Percentiles rank a stretch among this genome's conserved stretches.
These are phyloP conservation scores for Flagelloscypha sp. DNA, from an alignment of 768 basidiomycete genomes.

Conservation along the genomic window DNA sequence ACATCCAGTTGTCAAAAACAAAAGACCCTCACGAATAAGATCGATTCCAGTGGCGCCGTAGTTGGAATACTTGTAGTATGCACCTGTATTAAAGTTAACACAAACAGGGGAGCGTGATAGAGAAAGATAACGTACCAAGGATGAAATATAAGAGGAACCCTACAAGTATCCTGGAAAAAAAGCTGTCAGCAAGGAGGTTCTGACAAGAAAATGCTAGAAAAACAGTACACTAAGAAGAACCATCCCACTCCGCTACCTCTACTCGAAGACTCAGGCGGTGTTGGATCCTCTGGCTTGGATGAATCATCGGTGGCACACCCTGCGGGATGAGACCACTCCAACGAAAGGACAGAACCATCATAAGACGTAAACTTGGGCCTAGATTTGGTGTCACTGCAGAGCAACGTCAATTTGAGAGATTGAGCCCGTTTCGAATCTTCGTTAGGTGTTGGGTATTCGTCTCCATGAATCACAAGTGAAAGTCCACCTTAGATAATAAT, in stretches of 20 bases:
- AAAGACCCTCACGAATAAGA: constrained; percentile 67
- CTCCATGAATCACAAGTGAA: constrained; percentile 48
- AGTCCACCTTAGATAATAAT: constrained; percentile 49
- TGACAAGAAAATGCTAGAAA: constrained; percentile 7
- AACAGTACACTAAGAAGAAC: constrained; percentile 76
- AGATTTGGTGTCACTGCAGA: constrained; percentile 39
- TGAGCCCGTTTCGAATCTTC: constrained; percentile 41
- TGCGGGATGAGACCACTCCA: constrained; percentile 57
- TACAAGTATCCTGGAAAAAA: background rate
- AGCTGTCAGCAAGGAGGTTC: background rate
- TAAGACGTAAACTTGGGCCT: constrained; percentile 53
- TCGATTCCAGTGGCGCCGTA: constrained; percentile 81
- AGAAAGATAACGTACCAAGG: no score
- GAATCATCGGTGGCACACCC: constrained; percentile 39
- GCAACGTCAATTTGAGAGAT: constrained; percentile 49
- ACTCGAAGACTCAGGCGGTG: constrained; percentile 26
- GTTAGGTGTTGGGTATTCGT: constrained; percentile 47
- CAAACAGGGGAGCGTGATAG: constrained; percentile 46
- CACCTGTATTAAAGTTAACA: constrained; percentile 75
- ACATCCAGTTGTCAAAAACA: constrained; percentile 7
- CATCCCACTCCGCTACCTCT: constrained; percentile 77
- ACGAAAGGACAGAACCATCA: constrained; percentile 39
- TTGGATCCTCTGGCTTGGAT: constrained; percentile 17
- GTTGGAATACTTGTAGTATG: constrained; percentile 82
- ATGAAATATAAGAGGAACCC: background rate